Percentiles rank a stretch among this genome's conserved stretches.
Conservation (phyloP, 2,329 filamentous ascomycete genomes). For the Colletotrichum ledebouriae region DNA sequence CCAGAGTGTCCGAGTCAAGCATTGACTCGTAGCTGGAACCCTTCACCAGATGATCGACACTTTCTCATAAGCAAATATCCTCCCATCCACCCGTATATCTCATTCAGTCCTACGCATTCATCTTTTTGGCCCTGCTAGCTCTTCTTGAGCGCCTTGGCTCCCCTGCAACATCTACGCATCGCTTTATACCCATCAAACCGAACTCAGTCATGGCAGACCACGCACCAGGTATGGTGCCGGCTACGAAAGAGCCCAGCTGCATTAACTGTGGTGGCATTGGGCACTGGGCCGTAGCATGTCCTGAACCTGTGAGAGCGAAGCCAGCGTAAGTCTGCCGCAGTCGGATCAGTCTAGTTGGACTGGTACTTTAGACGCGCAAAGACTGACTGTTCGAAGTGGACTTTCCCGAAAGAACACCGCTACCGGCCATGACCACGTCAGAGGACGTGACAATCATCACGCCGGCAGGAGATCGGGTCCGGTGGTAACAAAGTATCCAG, state of each 20-base stretch:
- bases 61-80: no score
- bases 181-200: background rate
- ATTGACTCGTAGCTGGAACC: no score
- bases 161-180: background rate
- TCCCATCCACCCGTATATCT: no score
- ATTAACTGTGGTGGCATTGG: conserved; percentile 41
- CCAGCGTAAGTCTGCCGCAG: conserved; percentile 34
- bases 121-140: background rate
- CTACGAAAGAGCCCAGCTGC: conserved; percentile 41
- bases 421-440: conserved; percentile 20
- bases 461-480: conserved; percentile 32
- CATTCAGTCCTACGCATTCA: no score
- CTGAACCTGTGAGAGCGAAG: conserved; percentile 39
- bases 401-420: conserved; percentile 33
- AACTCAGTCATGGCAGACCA: conserved; percentile 29
- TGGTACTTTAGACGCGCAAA: background rate
- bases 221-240: conserved; percentile 34
- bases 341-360: background rate
- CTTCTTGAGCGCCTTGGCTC: background rate
- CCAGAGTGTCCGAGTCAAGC: no score
- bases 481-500: conserved; percentile 40
- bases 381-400: conserved; percentile 30
- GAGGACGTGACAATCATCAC: conserved; percentile 28
- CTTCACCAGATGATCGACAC: no score
- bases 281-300: conserved; percentile 41